Evolutionary conservation across 129 eudicot genomes (phyloP), one percentile per base, ranked within the genome.

Genomic region (Chrysanthemum seticuspe): DNA sequence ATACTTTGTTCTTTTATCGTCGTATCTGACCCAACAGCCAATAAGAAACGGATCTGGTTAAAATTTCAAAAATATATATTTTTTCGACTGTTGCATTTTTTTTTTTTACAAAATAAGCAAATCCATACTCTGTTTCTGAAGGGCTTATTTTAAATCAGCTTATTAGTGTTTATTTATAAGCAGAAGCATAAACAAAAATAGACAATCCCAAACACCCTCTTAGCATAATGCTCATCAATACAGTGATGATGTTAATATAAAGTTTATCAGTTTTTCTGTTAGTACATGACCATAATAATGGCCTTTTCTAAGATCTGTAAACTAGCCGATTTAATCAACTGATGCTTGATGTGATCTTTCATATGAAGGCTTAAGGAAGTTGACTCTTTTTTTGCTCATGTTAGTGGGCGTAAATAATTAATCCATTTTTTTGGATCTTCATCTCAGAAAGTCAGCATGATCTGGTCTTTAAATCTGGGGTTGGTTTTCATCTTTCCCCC

Each of bases 321-420:
- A 12, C n/a, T 11, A n/a, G 14, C 15, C 6, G 1, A 52, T 53
- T 53, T 53, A 53, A 15, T 53, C n/a, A 0, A 3, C 18, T 15
- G 29, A 34, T 25, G 18, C 44, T 13, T 25, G 50, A 69, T 66
- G 36, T 1, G 49, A 48, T 40, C 31, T 27, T 27, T 25, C 27
- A 9, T n/a, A n/a, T 73, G 49, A 67, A 52, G 48, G 44, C 40
- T 13, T n/a, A 16, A 40, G 63, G 71, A 73, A 50, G 52, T 73
- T 73, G 45, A 73, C n/a, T 49, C 60, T 49, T 14, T 48, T 60
- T 48, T 47, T 19, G 60, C 3, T 48, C 68, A 60, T 47, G 60
- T 73, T 4, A 27, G 31, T 23, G 61, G 58, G 60, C 67, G 5
- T 15, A 40, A 71, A 58, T 36, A 44, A 13, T 21, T 21, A 10